These are phyloP conservation scores for Penicillium janthinellum DNA, from an alignment of 2,329 filamentous ascomycete species.

Conservation along the genomic window DNA sequence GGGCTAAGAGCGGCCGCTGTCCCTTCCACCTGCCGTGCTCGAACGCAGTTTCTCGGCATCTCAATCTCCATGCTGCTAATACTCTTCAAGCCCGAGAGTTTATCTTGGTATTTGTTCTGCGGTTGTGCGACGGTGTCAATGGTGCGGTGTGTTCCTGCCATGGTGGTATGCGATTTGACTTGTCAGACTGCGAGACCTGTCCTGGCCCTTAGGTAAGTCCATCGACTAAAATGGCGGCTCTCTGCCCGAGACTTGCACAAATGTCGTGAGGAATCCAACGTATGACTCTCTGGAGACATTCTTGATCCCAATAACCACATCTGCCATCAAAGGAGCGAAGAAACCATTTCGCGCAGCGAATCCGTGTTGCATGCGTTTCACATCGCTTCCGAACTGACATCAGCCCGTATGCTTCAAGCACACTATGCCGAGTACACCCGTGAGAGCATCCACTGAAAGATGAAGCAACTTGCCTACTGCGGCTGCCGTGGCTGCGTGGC, in stretches of 20 bases:
- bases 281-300: conserved; percentile 46
- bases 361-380: conserved; percentile 52
- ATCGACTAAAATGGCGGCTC: conserved; percentile 27
- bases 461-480: conserved; percentile 36
- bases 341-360: conserved; percentile 50
- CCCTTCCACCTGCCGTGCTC: conserved; percentile 8
- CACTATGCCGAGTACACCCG: conserved; percentile 44
- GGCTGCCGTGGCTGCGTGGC: conserved; percentile 39
- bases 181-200: conserved; percentile 37
- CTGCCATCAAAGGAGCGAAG: conserved; percentile 43
- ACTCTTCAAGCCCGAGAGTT: background rate
- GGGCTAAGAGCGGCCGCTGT: background rate
- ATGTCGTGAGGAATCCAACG: conserved; percentile 47
- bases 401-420: conserved; percentile 43
- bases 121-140: conserved; percentile 13
- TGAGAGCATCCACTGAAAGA: conserved; percentile 31
- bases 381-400: conserved; percentile 49
- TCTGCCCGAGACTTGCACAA: conserved; percentile 35
- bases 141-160: conserved; percentile 9
- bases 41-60: conserved; percentile 3
- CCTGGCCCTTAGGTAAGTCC: conserved; percentile 40
- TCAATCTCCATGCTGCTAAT: conserved; percentile 3
- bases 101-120: background rate
- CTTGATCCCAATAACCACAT: conserved; percentile 46
- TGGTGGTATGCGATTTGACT: conserved; percentile 33